Base-by-base conservation (phyloP, 306 rosid genomes). In the Gastrolobium bilobum region DNA sequence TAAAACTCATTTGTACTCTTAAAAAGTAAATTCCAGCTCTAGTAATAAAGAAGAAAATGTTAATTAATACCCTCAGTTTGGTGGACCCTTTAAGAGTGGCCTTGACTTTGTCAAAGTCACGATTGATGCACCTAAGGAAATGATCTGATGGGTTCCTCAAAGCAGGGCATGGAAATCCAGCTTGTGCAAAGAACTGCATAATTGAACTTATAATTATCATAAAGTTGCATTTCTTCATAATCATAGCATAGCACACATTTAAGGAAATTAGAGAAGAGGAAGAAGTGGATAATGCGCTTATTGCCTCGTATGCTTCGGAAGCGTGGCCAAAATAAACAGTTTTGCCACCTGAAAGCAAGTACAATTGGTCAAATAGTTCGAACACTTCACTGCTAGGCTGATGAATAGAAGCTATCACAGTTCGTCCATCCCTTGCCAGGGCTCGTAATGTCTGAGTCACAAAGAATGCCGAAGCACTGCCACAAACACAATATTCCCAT, bases 361-460 rank as follows among this genome's bases (percentile, higher is more conserved):
- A 95, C 74, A 95, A 63, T 85, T 82, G 97, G 82, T 95, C 98
- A 87, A 95, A 95, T 2, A 95, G 90, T 79, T 93, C 98, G 74
- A 95, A 95, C 34, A 93, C 99, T 89, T 95, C 98, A 91, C 99
- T 95, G 84, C 99, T 95, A 0, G 99, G 99, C 67, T 95, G 99
- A 77, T 95, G 99, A 80, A 95, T 91, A 0, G 99, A 95, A 48
- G 99, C 99, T 77, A 95, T 93, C 5, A 95, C 96, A 0, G 99
- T 95, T 85, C 99, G 84, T 9, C 99, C 97, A 68, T 91, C 98
- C 44, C 97, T 89, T 79, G 99, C 91, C 4, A 95, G 83, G 43
- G 90, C 93, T 38, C 98, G 88, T 40, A 95, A 68, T 15, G 99
- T 95, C 80, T 95, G 97, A 29, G 97, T 95, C 70, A 93, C 99